These are phyloP conservation scores for Diaporthe ampelina DNA, from an alignment of 2,329 filamentous ascomycete genomes.

Conservation along the genomic window DNA sequence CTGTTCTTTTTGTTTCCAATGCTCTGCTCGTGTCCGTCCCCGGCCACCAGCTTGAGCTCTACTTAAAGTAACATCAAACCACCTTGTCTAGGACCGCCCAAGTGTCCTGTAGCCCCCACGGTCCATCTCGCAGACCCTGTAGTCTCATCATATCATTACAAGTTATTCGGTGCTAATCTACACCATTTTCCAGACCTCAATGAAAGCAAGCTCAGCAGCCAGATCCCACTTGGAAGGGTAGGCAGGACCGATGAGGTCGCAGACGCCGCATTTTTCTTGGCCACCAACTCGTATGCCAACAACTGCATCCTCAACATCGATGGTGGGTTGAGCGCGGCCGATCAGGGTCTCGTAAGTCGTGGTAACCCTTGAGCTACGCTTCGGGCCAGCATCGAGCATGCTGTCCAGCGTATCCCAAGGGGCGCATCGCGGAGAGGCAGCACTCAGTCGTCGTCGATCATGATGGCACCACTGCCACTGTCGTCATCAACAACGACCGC, in stretches of 20 bases:
- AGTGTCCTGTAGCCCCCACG: slow-evolving; percentile 35
- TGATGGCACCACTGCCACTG: slow-evolving; percentile 70
- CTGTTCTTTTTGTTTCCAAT: slow-evolving; percentile 25
- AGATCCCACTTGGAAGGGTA: slow-evolving; percentile 77
- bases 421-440: not conserved
- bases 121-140: slow-evolving; percentile 37
- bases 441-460: slow-evolving; percentile 74
- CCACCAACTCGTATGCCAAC: slow-evolving; percentile 84
- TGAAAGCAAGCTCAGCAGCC: slow-evolving; percentile 54
- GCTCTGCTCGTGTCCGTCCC: slow-evolving; percentile 4
- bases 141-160: slow-evolving; percentile 35
- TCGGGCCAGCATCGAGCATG: not conserved
- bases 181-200: slow-evolving; percentile 48
- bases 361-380: slow-evolving; percentile 7
- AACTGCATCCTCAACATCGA: slow-evolving; percentile 90
- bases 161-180: slow-evolving; percentile 37
- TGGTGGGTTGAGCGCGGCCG: slow-evolving; percentile 80
- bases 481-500: slow-evolving; percentile 65
- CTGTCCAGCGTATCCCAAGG: not conserved
- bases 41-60: not conserved
- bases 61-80: not conserved
- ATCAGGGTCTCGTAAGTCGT: slow-evolving; percentile 2
- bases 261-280: slow-evolving; percentile 85
- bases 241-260: slow-evolving; percentile 80
- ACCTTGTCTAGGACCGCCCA: slow-evolving; percentile 20